Evolutionary conservation across 345 rosid genomes (phyloP).

Genomic region (Bruguiera sexangula): DNA sequence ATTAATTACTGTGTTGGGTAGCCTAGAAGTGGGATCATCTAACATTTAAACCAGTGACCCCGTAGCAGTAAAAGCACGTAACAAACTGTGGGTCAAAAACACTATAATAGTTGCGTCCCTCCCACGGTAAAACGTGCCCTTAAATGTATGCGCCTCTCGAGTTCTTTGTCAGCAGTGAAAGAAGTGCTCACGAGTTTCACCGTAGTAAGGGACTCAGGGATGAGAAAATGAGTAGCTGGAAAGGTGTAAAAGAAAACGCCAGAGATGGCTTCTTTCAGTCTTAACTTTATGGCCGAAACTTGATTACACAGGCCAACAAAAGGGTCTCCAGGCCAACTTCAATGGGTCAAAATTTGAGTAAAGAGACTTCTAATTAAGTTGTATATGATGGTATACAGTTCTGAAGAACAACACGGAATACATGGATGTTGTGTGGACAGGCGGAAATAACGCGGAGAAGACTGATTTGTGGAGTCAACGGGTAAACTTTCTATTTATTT

Average conservation of each 20-base stretch:
- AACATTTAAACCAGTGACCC: not conserved
- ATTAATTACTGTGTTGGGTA: not conserved
- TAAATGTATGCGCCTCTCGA: slow-evolving; percentile 7
- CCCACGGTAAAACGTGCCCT: slow-evolving; percentile 38
- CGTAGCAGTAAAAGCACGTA: not conserved
- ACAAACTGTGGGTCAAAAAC: slow-evolving; percentile 3
- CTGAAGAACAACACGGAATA: not conserved
- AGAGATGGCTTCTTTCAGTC: not conserved
- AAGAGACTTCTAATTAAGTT: too few species aligned
- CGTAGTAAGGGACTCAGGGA: not conserved
- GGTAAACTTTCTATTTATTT: too few species aligned
- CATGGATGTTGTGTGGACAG: too few species aligned
- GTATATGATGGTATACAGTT: too few species aligned
- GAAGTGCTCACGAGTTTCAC: slow-evolving; percentile 26
- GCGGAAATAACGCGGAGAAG: too few species aligned
- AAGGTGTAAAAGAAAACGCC: not conserved
- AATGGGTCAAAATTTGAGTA: too few species aligned
- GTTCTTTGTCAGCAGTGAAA: slow-evolving; percentile 49
- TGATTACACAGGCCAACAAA: not conserved
- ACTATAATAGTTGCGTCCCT: not conserved
- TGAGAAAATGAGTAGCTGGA: not conserved
- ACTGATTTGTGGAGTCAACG: too few species aligned
- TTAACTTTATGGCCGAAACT: not conserved
- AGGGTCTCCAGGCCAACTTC: not conserved
- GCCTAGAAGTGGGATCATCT: not conserved